Conservation (phyloP, 2,329 filamentous ascomycete genomes). For the Phialophora verrucosa region DNA sequence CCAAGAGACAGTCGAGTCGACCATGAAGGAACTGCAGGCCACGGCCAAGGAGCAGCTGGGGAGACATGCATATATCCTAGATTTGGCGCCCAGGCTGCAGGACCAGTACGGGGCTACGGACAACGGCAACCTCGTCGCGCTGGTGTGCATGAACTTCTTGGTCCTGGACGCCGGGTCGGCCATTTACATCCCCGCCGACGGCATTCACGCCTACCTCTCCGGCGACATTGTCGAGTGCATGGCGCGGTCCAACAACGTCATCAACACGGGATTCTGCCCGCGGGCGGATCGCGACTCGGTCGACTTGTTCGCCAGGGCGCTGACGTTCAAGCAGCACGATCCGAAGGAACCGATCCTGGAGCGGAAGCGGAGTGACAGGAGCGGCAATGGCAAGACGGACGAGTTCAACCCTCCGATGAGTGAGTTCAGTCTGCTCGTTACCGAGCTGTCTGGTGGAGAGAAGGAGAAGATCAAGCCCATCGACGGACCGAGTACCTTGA, state of each 20-base stretch:
- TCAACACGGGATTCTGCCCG: conserved; percentile 77
- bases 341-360: conserved; percentile 63
- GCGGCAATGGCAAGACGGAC: conserved; percentile 65
- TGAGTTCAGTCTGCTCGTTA: conserved; percentile 73
- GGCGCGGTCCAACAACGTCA: conserved; percentile 75
- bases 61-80: conserved; percentile 62
- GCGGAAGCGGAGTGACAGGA: conserved; percentile 56
- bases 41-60: conserved; percentile 58
- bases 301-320: conserved; percentile 65
- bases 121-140: conserved; percentile 70
- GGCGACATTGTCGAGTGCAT: conserved; percentile 81
- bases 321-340: conserved; percentile 69
- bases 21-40: conserved; percentile 59
- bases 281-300: conserved; percentile 67
- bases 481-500: conserved; percentile 67
- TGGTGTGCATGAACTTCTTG: conserved; percentile 77
- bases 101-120: conserved; percentile 69
- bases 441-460: conserved; percentile 62
- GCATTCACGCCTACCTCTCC: conserved; percentile 73
- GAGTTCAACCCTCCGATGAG: conserved; percentile 70
- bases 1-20: conserved; percentile 58
- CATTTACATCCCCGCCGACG: conserved; percentile 74
- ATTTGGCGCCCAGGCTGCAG: conserved; percentile 68
- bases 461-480: conserved; percentile 62
- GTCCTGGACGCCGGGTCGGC: conserved; percentile 68